Percentiles rank a stretch among this genome's conserved stretches.
phyloP scores from a whole-genome alignment of 768 basidiomycete genomes.

The Gloeostereum incarnatum region DNA sequence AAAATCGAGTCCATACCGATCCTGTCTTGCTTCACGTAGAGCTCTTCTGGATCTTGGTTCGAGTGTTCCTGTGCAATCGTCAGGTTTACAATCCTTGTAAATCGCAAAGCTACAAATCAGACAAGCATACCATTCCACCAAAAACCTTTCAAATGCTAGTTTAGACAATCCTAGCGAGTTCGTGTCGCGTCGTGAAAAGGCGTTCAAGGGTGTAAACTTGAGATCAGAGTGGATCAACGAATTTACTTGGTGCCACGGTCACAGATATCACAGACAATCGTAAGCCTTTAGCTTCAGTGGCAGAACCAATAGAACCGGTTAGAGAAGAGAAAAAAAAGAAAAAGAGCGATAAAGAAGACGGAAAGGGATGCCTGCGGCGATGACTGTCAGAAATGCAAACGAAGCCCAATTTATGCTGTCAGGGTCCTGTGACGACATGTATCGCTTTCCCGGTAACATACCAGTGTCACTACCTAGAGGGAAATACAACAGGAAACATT shows the following conservation, averaged over 20 bases:
- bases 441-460: too few relatives aligned
- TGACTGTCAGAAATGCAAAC: not conserved
- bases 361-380: slow-evolving; percentile 1
- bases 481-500: too few relatives aligned
- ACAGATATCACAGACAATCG: not conserved
- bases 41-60: slow-evolving; percentile 88
- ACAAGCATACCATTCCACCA: slow-evolving; percentile 20
- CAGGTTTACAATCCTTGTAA: slow-evolving; percentile 16
- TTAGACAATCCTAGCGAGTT: slow-evolving; percentile 5
- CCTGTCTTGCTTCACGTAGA: slow-evolving; percentile 95
- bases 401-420: not conserved
- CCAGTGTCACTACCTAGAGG: too few relatives aligned
- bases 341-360: not conserved
- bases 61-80: slow-evolving; percentile 42
- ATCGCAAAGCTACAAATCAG: slow-evolving; percentile 7
- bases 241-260: not conserved
- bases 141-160: not conserved
- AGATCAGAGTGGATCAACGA: not conserved
- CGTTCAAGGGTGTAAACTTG: slow-evolving; percentile 5
- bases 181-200: slow-evolving; percentile 25
- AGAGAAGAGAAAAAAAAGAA: slow-evolving; percentile 7
- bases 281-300: too few relatives aligned
- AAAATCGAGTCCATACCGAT: slow-evolving; percentile 56
- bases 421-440: too few relatives aligned
- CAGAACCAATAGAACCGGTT: not conserved